Evolutionary conservation across 2,329 filamentous ascomycete genomes (phyloP).

Genomic region (Alternaria sp.): DNA sequence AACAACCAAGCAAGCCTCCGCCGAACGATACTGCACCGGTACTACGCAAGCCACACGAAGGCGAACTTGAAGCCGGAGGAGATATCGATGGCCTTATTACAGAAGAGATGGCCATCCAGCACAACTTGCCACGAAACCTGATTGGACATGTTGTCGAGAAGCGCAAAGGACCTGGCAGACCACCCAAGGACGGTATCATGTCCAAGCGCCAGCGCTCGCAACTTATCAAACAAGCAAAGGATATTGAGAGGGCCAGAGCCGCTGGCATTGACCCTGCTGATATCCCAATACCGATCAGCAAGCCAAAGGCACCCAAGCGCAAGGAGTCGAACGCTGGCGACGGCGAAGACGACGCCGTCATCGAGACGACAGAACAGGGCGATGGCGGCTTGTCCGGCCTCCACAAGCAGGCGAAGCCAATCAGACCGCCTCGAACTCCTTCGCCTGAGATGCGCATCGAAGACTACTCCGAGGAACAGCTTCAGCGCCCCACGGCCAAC

Average conservation of each 20-base stretch:
- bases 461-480: conserved; percentile 75
- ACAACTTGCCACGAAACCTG: conserved; percentile 46
- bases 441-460: conserved; percentile 68
- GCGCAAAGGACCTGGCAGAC: conserved; percentile 78
- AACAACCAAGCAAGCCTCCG: conserved; percentile 28
- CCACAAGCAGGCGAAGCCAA: conserved; percentile 56
- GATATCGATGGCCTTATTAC: conserved; percentile 44
- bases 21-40: conserved; percentile 38
- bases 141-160: conserved; percentile 59
- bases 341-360: conserved; percentile 42
- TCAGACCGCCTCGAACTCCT: conserved; percentile 59
- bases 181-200: conserved; percentile 83
- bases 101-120: conserved; percentile 49
- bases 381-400: conserved; percentile 47
- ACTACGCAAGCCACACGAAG: conserved; percentile 35
- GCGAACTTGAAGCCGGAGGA: conserved; percentile 38
- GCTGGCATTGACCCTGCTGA: conserved; percentile 47
- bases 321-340: conserved; percentile 49
- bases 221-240: conserved; percentile 65
- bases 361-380: conserved; percentile 48
- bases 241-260: conserved; percentile 51
- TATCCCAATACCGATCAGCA: conserved; percentile 41
- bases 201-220: conserved; percentile 75
- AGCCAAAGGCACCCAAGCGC: conserved; percentile 43
- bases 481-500: conserved; percentile 70